Evolutionary conservation across 345 rosid species (phyloP), one percentile per base, ranked within the genome.

Genomic region (Cochlearia excelsa): DNA sequence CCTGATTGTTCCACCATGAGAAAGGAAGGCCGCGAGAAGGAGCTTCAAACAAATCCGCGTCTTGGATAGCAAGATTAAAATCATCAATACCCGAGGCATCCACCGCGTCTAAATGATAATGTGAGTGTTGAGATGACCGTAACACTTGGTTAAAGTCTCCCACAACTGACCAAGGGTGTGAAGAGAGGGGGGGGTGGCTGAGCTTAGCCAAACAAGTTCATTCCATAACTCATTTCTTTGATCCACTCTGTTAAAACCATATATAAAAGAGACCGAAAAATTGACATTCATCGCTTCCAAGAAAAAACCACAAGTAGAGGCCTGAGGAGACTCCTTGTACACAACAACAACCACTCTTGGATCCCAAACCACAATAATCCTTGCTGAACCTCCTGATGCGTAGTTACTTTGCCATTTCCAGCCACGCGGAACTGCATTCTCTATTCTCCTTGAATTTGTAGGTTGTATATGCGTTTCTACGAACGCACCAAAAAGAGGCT

Each of bases 161-260:
- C 0, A 8, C 2, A 0, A 27, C 51, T 0, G n/a, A 8, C 31
- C 51, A 30, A 47, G 1, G 51, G 51, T 26, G n/a, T 7, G 4
- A n/a, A n/a, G 46, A n/a, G 7, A 7, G 10, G 51, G 7, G 51
- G 1, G 0, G n/a, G 0, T 2, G 0, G 4, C 2, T 0, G 7
- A 1, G 4, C 2, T 0, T n/a, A n/a, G n/a, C n/a, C n/a, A n/a
- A 0, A 0, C 5, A 0, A 26, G 5, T 0, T 27, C n/a, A 0
- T 7, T 1, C 2, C 51, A 26, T 0, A 27, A 1, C 6, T 2
- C 5, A 1, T 0, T 0, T 1, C 33, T 0, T 3, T 47, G 1
- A 1, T 1, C 5, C 2, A 1, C 0, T 0, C 9, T 29, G 4
- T 47, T 47, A 0, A 47, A 47, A 0, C 33, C 51, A 28, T 47